Conservation (phyloP, 2,329 filamentous ascomycete species). For the Sclerotinia nivalis region DNA sequence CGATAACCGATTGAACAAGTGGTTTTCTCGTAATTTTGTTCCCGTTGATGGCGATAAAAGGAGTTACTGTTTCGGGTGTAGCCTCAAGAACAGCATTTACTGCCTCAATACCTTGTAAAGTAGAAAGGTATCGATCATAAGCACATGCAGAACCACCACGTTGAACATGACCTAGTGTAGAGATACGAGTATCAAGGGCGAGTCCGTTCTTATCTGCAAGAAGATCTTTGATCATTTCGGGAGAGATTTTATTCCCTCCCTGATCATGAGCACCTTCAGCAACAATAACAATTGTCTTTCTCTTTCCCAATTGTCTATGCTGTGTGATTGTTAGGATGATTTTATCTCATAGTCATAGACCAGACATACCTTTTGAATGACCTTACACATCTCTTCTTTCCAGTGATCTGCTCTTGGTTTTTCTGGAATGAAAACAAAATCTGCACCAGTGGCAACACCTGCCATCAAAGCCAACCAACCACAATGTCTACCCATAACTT, state of each 20-base stretch:
- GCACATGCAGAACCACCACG: constrained; percentile 88
- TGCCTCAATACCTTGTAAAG: constrained; percentile 90
- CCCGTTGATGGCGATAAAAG: constrained; percentile 94
- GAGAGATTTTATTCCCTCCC: constrained; percentile 79
- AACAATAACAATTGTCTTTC: constrained; percentile 97
- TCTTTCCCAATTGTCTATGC: constrained; percentile 87
- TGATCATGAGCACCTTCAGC: constrained; percentile 91
- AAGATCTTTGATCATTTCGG: constrained; percentile 80
- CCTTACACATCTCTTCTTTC: constrained; percentile 81
- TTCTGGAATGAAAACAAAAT: constrained; percentile 97
- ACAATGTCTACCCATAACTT: constrained; percentile 98
- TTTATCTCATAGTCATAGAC: background rate
- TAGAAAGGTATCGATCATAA: constrained; percentile 91
- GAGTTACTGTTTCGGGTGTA: constrained; percentile 84
- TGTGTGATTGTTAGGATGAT: constrained; percentile 43
- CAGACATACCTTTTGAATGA: constrained; percentile 65
- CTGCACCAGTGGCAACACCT: constrained; percentile 89
- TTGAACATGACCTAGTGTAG: constrained; percentile 95
- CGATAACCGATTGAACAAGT: constrained; percentile 81
- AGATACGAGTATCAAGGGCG: constrained; percentile 87
- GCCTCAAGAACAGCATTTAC: constrained; percentile 89
- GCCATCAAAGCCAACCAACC: constrained; percentile 97
- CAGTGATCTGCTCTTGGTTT: constrained; percentile 85
- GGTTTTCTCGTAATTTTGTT: constrained; percentile 95
- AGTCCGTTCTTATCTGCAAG: constrained; percentile 77